Percentiles rank a stretch among this genome's conserved stretches.
Evolutionary conservation across 176 grass and related monocot species (phyloP).

Genomic region (Musa itinerans): DNA sequence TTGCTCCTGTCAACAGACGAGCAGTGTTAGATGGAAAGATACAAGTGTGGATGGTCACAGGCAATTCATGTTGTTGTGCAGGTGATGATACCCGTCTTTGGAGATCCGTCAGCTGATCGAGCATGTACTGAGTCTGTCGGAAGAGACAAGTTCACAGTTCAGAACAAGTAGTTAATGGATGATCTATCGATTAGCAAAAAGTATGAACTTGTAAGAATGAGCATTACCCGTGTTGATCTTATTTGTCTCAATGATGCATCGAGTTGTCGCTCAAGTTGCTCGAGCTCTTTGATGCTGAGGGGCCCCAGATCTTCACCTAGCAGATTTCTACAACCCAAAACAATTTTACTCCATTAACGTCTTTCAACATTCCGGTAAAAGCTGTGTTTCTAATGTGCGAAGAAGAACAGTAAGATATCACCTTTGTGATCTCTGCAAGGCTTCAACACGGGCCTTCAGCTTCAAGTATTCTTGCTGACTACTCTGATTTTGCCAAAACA

Average conservation of each 20-base stretch:
- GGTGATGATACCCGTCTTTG: constrained; percentile 50
- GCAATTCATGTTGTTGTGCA: constrained; percentile 1
- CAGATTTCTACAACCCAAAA: constrained; percentile 51
- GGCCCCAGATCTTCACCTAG: constrained; percentile 71
- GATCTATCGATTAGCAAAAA: not conserved
- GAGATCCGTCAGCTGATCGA: constrained; percentile 61
- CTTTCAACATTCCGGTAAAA: too few relatives aligned
- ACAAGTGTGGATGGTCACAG: not conserved
- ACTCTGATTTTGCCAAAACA: constrained; percentile 26
- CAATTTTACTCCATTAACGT: too few relatives aligned
- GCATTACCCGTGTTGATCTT: constrained; percentile 78
- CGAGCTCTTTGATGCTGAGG: constrained; percentile 61
- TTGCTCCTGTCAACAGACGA: constrained; percentile 45
- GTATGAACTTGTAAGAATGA: not conserved
- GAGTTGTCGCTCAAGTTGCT: constrained; percentile 83
- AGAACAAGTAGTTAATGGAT: too few relatives aligned
- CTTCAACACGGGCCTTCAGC: constrained; percentile 64
- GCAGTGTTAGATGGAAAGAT: not conserved
- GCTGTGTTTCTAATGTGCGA: not conserved
- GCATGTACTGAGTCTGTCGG: constrained; percentile 72
- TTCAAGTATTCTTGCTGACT: constrained; percentile 77
- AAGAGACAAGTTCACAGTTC: constrained; percentile 6
- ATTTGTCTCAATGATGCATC: constrained; percentile 89
- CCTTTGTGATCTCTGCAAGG: constrained; percentile 75
- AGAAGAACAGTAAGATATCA: constrained; percentile 19